phyloP scores from a whole-genome alignment of 164 flowering plant genomes.

The Akebia trifoliata region DNA sequence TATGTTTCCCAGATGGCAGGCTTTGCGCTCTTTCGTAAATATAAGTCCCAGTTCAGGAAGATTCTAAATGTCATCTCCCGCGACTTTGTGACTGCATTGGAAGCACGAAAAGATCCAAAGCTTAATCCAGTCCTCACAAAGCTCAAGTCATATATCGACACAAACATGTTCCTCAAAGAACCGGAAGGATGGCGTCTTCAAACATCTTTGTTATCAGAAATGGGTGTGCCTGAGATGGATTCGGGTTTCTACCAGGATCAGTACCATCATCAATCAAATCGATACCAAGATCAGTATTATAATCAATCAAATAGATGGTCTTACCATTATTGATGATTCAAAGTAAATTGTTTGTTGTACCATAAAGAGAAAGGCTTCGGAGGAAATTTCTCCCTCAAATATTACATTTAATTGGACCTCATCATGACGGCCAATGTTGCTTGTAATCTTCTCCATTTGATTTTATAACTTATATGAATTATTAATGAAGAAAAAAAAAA shows the following conservation, averaged over 20 bases:
- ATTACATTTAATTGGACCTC: too few relatives aligned
- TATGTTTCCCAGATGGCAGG: constrained; percentile 72
- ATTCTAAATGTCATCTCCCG: constrained; percentile 42
- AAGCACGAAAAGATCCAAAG: constrained; percentile 33
- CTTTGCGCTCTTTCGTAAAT: constrained; percentile 50
- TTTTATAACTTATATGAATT: too few relatives aligned
- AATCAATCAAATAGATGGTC: neutral
- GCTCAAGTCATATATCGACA: constrained; percentile 51
- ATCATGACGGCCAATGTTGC: too few relatives aligned
- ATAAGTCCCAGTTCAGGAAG: constrained; percentile 70
- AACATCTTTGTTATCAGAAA: constrained; percentile 29
- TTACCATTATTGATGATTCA: constrained; percentile 1
- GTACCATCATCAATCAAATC: constrained; percentile 7
- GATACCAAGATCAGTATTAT: constrained; percentile 11
- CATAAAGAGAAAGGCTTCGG: too few relatives aligned
- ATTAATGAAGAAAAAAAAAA: too few relatives aligned
- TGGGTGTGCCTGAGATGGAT: constrained; percentile 22
- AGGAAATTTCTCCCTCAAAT: too few relatives aligned
- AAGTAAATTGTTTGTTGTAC: neutral
- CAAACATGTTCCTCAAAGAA: constrained; percentile 47
- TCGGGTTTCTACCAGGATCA: constrained; percentile 12
- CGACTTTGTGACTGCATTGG: constrained; percentile 44
- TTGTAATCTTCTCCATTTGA: too few relatives aligned
- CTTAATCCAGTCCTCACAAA: constrained; percentile 27
- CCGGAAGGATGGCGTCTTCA: constrained; percentile 64